Evolutionary conservation across 2,329 filamentous ascomycete genomes (phyloP), one percentile per base, ranked within the genome.

Genomic region (Penicillium sp.): DNA sequence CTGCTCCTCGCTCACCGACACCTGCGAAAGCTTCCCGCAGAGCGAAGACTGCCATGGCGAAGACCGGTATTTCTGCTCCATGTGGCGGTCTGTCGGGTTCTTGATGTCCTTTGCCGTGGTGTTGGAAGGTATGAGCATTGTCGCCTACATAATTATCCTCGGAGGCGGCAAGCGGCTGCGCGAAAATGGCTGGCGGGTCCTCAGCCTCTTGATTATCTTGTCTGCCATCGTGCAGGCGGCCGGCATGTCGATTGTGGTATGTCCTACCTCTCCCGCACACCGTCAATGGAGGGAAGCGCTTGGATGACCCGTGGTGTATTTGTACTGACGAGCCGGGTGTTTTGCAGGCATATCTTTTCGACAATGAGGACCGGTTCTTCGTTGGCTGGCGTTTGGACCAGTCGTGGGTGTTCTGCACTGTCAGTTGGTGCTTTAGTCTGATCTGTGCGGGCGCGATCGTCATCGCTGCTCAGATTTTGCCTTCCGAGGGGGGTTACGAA

Each of bases 81-180:
- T 96, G 83, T 99, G 94, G 94, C 85, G 90, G 59, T 91, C 87
- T 27, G 87, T 92, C 37, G 92, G 91, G 24, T 98, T 97, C 77
- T 78, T 96, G 64, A 92, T 96, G 79, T 90, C 88, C 54, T 90
- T 97, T 68, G 85, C 90, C 7, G 85, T 92, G 39, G 87, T 96
- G n/a, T 74, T 95, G 40, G 89, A 96, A 75, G 84, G 95, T 41
- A 91, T 89, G 56, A 87, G 87, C 6, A 77, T 96, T n/a, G 87
- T 96, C 31, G 86, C 88, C 18, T 96, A 94, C 75, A 70, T 88
- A 33, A 85, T 96, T 51, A 86, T 96, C 49, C 79, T 97, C 65
- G 78, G 83, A 1, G 92, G 93, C 18, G 92, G 92, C 37, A 90
- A 92, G 73, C 86, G 88, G 68, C 88, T 90, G 77, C 83, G 94